Evolutionary conservation across 352 stramenopile species (phyloP).

Genomic region (Thraustotheca clavata): DNA sequence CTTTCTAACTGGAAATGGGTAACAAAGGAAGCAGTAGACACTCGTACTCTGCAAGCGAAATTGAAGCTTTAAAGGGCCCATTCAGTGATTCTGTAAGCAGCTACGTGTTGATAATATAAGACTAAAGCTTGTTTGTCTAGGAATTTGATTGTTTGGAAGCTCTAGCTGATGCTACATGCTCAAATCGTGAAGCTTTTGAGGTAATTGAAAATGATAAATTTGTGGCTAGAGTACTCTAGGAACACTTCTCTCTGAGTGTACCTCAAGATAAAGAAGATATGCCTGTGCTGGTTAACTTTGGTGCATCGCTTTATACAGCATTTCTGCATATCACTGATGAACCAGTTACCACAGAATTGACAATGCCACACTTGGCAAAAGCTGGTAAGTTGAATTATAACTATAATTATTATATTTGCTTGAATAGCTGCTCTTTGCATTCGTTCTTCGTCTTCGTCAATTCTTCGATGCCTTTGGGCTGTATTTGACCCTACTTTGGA

Average conservation of each 20-base stretch:
- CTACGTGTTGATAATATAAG: neutral
- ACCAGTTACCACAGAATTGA: conserved; percentile 21
- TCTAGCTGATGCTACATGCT: neutral
- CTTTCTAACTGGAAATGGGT: conserved; percentile 1
- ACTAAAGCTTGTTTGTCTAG: conserved; percentile 22
- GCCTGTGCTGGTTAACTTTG: conserved; percentile 33
- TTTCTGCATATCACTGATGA: conserved; percentile 37
- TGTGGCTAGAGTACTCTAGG: too few species aligned
- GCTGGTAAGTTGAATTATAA: conserved; percentile 30
- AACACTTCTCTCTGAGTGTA: conserved; percentile 15
- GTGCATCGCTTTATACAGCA: conserved; percentile 28
- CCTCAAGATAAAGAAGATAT: neutral
- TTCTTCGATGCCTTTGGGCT: conserved; percentile 41
- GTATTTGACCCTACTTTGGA: conserved; percentile 35
- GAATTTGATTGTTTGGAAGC: conserved; percentile 53
- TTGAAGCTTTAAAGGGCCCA: conserved; percentile 39
- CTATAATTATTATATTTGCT: neutral
- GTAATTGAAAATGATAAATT: too few species aligned
- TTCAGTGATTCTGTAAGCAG: conserved; percentile 73
- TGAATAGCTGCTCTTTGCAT: conserved; percentile 51
- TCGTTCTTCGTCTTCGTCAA: conserved; percentile 50
- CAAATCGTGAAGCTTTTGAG: conserved; percentile 19
- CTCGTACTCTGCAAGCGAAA: neutral
- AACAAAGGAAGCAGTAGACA: conserved; percentile 3
- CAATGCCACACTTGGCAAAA: conserved; percentile 50